These are phyloP conservation scores for Thymus mandschuricus DNA, from an alignment of 257 asterid genomes.

Conservation along the genomic window DNA sequence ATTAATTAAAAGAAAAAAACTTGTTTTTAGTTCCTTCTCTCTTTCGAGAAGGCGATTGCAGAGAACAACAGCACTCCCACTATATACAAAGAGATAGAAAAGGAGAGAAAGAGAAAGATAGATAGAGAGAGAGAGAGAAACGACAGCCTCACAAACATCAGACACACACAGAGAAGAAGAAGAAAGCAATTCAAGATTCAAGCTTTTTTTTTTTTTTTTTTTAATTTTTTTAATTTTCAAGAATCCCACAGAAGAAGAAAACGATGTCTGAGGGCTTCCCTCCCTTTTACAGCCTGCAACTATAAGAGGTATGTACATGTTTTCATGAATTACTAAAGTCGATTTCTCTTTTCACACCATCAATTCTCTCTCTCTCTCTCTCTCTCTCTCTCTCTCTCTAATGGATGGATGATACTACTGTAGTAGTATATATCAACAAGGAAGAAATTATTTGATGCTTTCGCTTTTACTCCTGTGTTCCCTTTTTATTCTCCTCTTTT, in stretches of 20 bases:
- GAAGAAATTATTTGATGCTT: slow-evolving; percentile 44
- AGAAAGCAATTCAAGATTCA: slow-evolving; percentile 29
- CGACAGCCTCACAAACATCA: slow-evolving; percentile 61
- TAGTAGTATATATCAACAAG: background rate
- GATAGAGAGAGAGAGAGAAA: slow-evolving; percentile 46
- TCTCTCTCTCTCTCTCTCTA: too few relatives aligned
- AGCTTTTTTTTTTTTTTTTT: slow-evolving; percentile 14
- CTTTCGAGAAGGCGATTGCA: slow-evolving; percentile 76
- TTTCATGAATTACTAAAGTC: slow-evolving; percentile 50
- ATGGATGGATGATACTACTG: too few relatives aligned
- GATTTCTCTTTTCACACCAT: slow-evolving; percentile 26
- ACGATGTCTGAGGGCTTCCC: slow-evolving; percentile 75
- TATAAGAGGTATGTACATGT: slow-evolving; percentile 67
- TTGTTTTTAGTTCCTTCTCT: slow-evolving; percentile 45
- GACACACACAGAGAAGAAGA: slow-evolving; percentile 44
- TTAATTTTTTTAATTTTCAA: background rate
- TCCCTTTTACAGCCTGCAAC: slow-evolving; percentile 71
- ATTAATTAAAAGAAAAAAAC: slow-evolving; percentile 25
- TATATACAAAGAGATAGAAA: slow-evolving; percentile 29
- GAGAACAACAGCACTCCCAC: slow-evolving; percentile 45
- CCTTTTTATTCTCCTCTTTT: slow-evolving; percentile 40
- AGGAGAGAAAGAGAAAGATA: slow-evolving; percentile 40
- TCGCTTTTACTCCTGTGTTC: slow-evolving; percentile 49
- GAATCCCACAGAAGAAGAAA: slow-evolving; percentile 78
- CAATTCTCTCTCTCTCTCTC: too few relatives aligned